Conservation (phyloP, 2,329 filamentous ascomycete species). For the Chaetomiaceae sp. region DNA sequence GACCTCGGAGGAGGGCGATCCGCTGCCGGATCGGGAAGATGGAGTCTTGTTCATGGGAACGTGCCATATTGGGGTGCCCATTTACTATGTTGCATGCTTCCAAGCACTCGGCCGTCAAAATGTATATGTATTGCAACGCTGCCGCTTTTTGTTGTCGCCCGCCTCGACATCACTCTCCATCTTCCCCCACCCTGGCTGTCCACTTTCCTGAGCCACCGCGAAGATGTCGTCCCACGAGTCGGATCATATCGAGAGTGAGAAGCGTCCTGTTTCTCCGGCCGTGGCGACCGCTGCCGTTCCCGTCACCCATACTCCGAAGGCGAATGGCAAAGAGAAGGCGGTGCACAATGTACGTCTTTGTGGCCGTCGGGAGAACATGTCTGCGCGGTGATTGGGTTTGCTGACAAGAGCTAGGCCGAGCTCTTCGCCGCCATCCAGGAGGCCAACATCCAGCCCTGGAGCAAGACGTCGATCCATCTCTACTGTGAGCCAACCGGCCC, state of each 20-base stretch:
- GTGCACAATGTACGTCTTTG: conserved; percentile 37
- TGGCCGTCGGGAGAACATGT: too few relatives aligned
- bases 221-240: conserved; percentile 28
- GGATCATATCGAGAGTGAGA: conserved; percentile 23
- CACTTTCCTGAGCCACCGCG: conserved; percentile 2
- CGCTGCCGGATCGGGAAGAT: conserved; percentile 14
- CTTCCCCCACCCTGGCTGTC: conserved; percentile 2
- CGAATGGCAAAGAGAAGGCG: conserved; percentile 35
- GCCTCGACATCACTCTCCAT: conserved; percentile 12
- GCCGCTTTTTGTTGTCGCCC: neutral
- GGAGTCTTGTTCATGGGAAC: conserved; percentile 2
- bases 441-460: conserved; percentile 40
- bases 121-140: conserved; percentile 11
- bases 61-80: too few relatives aligned
- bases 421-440: conserved; percentile 45
- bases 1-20: conserved; percentile 21
- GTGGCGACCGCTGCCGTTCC: neutral
- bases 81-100: too few relatives aligned
- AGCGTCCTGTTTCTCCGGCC: conserved; percentile 14
- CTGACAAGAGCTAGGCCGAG: conserved; percentile 37
- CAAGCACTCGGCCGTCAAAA: neutral
- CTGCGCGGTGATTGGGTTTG: neutral
- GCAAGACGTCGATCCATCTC: conserved; percentile 39
- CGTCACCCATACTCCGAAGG: conserved; percentile 14
- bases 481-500: conserved; percentile 33